Percentiles rank a stretch among this genome's conserved stretches.
These are phyloP conservation scores for Parvularia atlantis DNA, from an alignment of 78 protist genomes.

Conservation along the genomic window DNA sequence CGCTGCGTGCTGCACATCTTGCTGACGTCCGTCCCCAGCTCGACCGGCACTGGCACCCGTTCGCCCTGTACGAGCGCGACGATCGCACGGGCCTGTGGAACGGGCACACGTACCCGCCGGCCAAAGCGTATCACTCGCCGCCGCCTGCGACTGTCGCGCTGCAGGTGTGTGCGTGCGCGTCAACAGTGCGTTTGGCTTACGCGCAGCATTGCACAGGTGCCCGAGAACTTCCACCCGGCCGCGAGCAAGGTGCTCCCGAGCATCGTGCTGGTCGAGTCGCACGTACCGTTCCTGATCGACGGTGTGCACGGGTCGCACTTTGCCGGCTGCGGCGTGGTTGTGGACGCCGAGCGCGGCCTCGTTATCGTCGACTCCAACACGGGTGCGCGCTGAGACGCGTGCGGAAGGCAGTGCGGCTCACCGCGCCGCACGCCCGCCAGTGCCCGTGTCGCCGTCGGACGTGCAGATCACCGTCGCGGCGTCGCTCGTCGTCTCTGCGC, in stretches of 20 bases:
- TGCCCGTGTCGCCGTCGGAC: slow-evolving; percentile 10
- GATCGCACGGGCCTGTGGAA: slow-evolving; percentile 1
- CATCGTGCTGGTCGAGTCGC: too few relatives aligned
- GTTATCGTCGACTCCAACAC: slow-evolving; percentile 36
- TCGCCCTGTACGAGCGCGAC: background rate
- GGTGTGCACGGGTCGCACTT: slow-evolving; percentile 1
- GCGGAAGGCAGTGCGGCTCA: too few relatives aligned
- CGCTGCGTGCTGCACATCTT: too few relatives aligned
- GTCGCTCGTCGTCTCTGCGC: slow-evolving; percentile 12
- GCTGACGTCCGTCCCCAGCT: background rate
- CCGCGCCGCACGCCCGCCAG: too few relatives aligned
- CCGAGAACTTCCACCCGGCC: too few relatives aligned
- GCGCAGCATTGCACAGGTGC: too few relatives aligned
- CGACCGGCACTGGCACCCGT: slow-evolving; percentile 7
- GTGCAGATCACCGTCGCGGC: slow-evolving; percentile 16
- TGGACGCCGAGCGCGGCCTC: slow-evolving; percentile 23
- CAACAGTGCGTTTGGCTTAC: too few relatives aligned
- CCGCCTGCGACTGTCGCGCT: too few relatives aligned
- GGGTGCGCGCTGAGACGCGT: too few relatives aligned
- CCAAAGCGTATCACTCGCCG: slow-evolving; percentile 12
- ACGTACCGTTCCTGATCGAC: slow-evolving; percentile 12
- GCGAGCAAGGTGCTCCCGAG: too few relatives aligned
- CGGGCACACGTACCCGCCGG: background rate
- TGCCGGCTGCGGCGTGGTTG: slow-evolving; percentile 6
- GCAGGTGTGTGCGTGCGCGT: too few relatives aligned